Base-by-base conservation (phyloP, 805 yeast genomes). In the Suhomyces canberraensis region DNA sequence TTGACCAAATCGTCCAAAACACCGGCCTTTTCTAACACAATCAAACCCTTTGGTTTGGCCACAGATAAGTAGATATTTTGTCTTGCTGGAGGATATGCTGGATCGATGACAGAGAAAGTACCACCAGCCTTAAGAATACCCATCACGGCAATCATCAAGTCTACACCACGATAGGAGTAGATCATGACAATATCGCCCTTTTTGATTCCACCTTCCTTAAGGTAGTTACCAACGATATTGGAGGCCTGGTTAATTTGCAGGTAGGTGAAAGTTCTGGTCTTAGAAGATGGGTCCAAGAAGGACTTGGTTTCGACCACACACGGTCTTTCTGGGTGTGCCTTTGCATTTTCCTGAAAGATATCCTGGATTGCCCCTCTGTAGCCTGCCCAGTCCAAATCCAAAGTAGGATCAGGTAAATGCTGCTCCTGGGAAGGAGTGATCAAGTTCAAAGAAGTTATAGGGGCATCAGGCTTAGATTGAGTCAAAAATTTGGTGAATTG, bases 91-190 rank as follows among this genome's bases (percentile, higher is more conserved):
- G 99, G 99, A 61, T 93, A 93, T 4, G 98, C 98, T 6, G 98
- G 98, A 58, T 93, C 99, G 46, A 93, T 95, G 16, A 93, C 99
- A 8, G 97, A 90, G 60, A 93, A 93, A 0, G 98, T 91, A 13
- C 96, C 98, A 50, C 99, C 99, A 1, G 98, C 98, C 66, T 93
- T 93, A 58, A 93, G 76, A 15, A 89, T 96, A 62, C 98, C 99
- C 85, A 93, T 82, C 13, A 93, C 97, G 4, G 98, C 95, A 29
- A 95, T 87, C 78, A 93, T 87, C 44, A 93, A 71, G 58, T 93
- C 99, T 6, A 93, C 98, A 51, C 97, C 96, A 63, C 99, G 80
- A 54, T 91, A 87, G 17, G 98, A 96, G 58, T 93, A 93, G 49
- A 95, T 90, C 95, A 90, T 90, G 13, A 93, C 98, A 13, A 93